A percentile compares a stretch with the other conserved stretches of the same genome.
Conservation (phyloP, 2,329 filamentous ascomycete genomes). For the Cryphonectria naterciae region DNA sequence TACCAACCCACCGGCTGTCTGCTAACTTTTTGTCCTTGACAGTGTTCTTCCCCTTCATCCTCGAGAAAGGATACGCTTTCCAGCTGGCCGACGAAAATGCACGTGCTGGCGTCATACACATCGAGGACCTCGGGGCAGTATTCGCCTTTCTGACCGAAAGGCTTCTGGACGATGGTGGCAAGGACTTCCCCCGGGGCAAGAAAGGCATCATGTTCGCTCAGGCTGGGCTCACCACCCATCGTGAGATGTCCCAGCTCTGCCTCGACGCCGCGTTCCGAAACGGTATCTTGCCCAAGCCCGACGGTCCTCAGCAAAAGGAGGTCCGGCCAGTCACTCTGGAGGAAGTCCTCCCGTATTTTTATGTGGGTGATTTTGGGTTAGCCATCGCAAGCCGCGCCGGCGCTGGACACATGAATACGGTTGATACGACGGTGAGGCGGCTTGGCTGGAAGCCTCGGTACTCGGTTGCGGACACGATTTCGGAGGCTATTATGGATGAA, state of each 20-base stretch:
- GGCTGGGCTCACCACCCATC: constrained; percentile 41
- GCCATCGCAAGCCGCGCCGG: background rate
- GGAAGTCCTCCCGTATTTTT: background rate
- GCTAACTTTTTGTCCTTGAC: background rate
- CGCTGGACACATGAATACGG: constrained; percentile 20
- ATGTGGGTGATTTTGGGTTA: background rate
- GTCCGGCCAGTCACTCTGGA: background rate
- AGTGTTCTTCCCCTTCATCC: constrained; percentile 1
- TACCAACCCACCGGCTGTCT: background rate
- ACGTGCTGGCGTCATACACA: constrained; percentile 8
- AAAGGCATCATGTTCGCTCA: constrained; percentile 62
- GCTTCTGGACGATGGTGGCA: constrained; percentile 10
- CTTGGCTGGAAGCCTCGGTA: constrained; percentile 18
- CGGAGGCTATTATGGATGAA: background rate
- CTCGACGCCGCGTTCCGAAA: constrained; percentile 12
- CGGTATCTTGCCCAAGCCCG: constrained; percentile 7
- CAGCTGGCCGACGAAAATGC: constrained; percentile 5
- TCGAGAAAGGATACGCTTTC: constrained; percentile 7
- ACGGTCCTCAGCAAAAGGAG: constrained; percentile 6
- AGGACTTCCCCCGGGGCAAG: constrained; percentile 32
- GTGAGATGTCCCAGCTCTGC: background rate
- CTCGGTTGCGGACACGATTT: background rate
- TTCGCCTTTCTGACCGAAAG: background rate
- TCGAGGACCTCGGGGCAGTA: constrained; percentile 15
- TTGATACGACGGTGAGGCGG: background rate